Evolutionary conservation across 2,329 filamentous ascomycete genomes (phyloP), one percentile per base, ranked within the genome.

Genomic region (Fusarium sp.): DNA sequence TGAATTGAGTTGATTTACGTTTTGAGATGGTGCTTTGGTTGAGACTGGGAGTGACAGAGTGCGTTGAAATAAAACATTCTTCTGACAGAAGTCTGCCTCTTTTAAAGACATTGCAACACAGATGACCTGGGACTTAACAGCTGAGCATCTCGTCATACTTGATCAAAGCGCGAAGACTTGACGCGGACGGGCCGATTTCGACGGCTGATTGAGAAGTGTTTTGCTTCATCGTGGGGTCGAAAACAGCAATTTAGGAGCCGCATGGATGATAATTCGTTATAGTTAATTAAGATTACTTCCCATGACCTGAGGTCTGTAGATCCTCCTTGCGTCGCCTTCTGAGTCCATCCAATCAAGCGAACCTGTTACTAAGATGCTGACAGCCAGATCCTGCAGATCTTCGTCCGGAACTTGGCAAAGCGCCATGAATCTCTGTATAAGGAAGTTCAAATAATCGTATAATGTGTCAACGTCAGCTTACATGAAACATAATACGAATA

Each of bases 401-500:
- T n/a, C 6, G 2, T 19, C 37, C 2, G 1, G 23, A 11, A 16
- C 25, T 19, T 19, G 11, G 11, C 11, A 31, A 15, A 31, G 51
- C 37, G 25, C 25, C 21, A 29, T 16, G 27, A 29, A 31, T 23
- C 0, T 31, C 51, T 18, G 6, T 4, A 10, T n/a, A 7, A 5
- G 29, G 19, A n/a, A 25, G 16, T n/a, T 29, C 9, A 57, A 31
- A 18, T 4, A 29, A 10, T 23, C 3, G 3, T 21, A 45, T 38
- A 19, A n/a, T 4, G 10, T 18, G 37, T 68, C 41, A 60, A 8
- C n/a, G 57, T 68, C 41, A 68, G 57, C 57, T 60, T 42, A 55
- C 23, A 25, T 42, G 46, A 35, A 54, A 42, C 37, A 42, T 4
- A 16, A 14, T 48, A 18, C 11, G 19, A 11, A 46, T 7, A 25